Evolutionary conservation across 2,329 filamentous ascomycete species (phyloP).

Genomic region (Corniculantispora saksenae): DNA sequence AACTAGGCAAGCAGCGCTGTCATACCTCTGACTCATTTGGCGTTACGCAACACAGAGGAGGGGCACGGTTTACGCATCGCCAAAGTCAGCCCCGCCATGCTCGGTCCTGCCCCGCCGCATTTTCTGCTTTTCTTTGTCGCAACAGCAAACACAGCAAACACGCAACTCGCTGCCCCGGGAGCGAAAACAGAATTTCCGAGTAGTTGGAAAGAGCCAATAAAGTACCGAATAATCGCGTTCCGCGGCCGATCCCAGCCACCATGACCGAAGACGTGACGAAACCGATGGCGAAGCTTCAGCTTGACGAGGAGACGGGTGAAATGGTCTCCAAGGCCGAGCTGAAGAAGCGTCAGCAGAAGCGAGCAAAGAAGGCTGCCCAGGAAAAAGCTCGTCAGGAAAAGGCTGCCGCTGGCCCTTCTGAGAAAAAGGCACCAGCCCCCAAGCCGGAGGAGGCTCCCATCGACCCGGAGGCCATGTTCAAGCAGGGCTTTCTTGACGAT

Average conservation of each 20-base stretch:
- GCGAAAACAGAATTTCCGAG: background rate
- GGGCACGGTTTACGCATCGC: background rate
- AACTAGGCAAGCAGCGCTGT: background rate
- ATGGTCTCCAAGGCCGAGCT: constrained; percentile 64
- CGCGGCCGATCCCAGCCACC: constrained; percentile 20
- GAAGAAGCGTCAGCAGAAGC: constrained; percentile 60
- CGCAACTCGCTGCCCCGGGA: background rate
- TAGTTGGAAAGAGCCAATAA: background rate
- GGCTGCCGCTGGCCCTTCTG: constrained; percentile 58
- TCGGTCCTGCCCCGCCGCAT: constrained; percentile 12
- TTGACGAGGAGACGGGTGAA: constrained; percentile 64
- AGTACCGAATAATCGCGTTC: background rate
- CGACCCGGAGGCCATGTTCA: constrained; percentile 72
- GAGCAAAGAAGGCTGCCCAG: constrained; percentile 55
- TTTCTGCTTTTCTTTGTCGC: constrained; percentile 1
- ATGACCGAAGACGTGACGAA: constrained; percentile 53
- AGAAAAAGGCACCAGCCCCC: constrained; percentile 31
- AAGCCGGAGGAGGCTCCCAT: constrained; percentile 50
- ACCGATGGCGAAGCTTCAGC: constrained; percentile 56
- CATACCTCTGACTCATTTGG: background rate
- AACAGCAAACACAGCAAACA: background rate
- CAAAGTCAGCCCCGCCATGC: constrained; percentile 8
- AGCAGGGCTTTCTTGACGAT: constrained; percentile 72
- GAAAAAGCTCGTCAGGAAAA: constrained; percentile 82
- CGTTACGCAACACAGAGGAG: background rate